phyloP scores from a whole-genome alignment of 495 filamentous ascomycete genomes.

The Aspergillus sparsus region DNA sequence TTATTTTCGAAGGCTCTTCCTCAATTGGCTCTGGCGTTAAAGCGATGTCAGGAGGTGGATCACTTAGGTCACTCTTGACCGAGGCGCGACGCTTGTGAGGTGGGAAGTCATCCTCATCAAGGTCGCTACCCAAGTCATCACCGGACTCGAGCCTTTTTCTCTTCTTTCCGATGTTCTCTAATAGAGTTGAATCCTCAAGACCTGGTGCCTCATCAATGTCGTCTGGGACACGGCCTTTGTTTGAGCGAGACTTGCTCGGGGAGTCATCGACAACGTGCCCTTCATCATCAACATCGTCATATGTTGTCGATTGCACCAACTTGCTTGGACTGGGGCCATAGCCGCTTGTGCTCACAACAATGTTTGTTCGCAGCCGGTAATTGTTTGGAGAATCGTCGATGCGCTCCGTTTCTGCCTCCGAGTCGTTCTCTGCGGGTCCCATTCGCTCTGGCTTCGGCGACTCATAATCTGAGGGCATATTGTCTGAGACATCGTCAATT shows the following conservation, averaged over 20 bases:
- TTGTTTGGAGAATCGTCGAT: constrained; percentile 90
- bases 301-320: constrained; percentile 54
- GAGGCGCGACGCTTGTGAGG: constrained; percentile 48
- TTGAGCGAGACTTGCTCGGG: constrained; percentile 44
- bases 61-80: constrained; percentile 46
- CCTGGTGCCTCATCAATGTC: constrained; percentile 31
- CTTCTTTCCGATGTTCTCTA: constrained; percentile 44
- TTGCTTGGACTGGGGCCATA: constrained; percentile 69
- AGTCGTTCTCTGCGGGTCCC: constrained; percentile 65
- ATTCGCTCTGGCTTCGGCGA: constrained; percentile 43
- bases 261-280: constrained; percentile 42
- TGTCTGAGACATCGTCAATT: constrained; percentile 75
- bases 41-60: constrained; percentile 36
- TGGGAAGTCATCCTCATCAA: constrained; percentile 48
- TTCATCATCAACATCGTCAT: constrained; percentile 46
- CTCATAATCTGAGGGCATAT: constrained; percentile 58
- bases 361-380: constrained; percentile 58
- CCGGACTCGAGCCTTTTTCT: constrained; percentile 49
- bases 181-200: constrained; percentile 36
- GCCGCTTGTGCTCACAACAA: constrained; percentile 53
- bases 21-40: constrained; percentile 37
- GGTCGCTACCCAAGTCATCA: constrained; percentile 43
- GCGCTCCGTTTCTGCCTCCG: constrained; percentile 97
- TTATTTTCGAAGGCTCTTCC: constrained; percentile 35
- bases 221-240: constrained; percentile 33